Evolutionary conservation across 1,284 basidiomycete genomes (phyloP).

Genomic region (Tilletia walkeri): DNA sequence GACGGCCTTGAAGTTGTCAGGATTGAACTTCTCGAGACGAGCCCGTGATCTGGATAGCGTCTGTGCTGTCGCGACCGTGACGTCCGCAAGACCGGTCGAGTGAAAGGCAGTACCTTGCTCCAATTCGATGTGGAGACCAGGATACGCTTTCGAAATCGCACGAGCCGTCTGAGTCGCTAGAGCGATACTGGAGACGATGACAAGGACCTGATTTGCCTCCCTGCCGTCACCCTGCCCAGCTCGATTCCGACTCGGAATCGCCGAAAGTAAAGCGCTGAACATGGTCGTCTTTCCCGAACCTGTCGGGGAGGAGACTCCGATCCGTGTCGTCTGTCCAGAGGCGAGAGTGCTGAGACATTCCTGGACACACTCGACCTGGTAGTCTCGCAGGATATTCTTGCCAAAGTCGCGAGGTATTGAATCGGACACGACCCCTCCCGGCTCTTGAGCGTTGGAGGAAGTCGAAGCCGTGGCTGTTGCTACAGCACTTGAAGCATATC

Average conservation of each 20-base stretch:
- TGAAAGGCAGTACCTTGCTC: slow-evolving; percentile 78
- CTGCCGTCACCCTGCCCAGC: background rate
- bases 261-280: slow-evolving; percentile 58
- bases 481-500: no score
- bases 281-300: slow-evolving; percentile 84
- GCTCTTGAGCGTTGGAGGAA: no score
- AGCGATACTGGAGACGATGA: slow-evolving; percentile 83
- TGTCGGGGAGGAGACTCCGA: slow-evolving; percentile 89
- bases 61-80: slow-evolving; percentile 89
- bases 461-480: no score
- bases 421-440: no score
- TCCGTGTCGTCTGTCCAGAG: slow-evolving; percentile 65
- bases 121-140: slow-evolving; percentile 78
- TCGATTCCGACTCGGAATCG: slow-evolving; percentile 3
- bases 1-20: slow-evolving; percentile 71
- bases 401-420: background rate
- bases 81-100: slow-evolving; percentile 78
- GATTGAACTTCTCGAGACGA: slow-evolving; percentile 77
- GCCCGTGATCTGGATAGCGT: slow-evolving; percentile 67
- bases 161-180: slow-evolving; percentile 82
- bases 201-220: slow-evolving; percentile 63
- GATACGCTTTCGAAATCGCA: slow-evolving; percentile 69
- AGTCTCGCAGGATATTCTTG: slow-evolving; percentile 63
- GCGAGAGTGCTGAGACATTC: slow-evolving; percentile 73
- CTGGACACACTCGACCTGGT: slow-evolving; percentile 80